These are phyloP conservation scores for Secale cereale DNA, from an alignment of 176 grass and related monocot genomes.

Conservation along the genomic window DNA sequence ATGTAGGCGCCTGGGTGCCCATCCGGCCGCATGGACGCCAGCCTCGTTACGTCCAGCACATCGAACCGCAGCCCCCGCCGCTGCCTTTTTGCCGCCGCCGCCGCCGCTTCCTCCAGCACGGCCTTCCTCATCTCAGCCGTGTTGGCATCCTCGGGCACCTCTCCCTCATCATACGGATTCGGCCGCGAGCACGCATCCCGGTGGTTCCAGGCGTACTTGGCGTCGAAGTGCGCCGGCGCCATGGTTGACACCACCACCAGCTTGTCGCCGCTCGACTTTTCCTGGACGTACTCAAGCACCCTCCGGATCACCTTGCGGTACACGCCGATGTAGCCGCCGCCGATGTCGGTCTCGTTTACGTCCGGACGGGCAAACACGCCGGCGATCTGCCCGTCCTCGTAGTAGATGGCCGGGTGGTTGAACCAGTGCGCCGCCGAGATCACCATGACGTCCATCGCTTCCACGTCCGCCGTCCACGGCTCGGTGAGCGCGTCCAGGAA, in stretches of 20 bases:
- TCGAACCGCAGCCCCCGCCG: slow-evolving; percentile 4
- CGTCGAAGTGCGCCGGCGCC: slow-evolving; percentile 59
- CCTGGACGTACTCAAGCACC: background rate
- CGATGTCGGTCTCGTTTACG: slow-evolving; percentile 45
- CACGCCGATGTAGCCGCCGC: slow-evolving; percentile 38
- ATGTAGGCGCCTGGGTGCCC: slow-evolving; percentile 32
- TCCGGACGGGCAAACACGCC: slow-evolving; percentile 30
- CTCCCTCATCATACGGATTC: background rate
- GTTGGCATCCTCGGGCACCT: background rate
- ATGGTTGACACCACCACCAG: slow-evolving; percentile 46
- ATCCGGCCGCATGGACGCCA: slow-evolving; percentile 34
- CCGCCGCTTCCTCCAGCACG: slow-evolving; percentile 10
- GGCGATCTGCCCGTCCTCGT: slow-evolving; percentile 31
- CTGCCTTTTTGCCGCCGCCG: background rate
- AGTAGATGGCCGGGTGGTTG: slow-evolving; percentile 32
- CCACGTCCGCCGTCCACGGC: slow-evolving; percentile 34
- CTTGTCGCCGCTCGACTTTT: background rate
- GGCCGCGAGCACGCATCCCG: background rate
- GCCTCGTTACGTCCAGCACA: slow-evolving; percentile 39
- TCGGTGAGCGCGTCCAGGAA: slow-evolving; percentile 32
- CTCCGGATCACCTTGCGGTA: slow-evolving; percentile 20
- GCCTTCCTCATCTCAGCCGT: slow-evolving; percentile 12
- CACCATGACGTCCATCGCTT: slow-evolving; percentile 42
- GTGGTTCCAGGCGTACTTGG: background rate
- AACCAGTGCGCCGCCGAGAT: slow-evolving; percentile 58